phyloP scores from a whole-genome alignment of 441 rosid species.

The Flueggea neowawraea region DNA sequence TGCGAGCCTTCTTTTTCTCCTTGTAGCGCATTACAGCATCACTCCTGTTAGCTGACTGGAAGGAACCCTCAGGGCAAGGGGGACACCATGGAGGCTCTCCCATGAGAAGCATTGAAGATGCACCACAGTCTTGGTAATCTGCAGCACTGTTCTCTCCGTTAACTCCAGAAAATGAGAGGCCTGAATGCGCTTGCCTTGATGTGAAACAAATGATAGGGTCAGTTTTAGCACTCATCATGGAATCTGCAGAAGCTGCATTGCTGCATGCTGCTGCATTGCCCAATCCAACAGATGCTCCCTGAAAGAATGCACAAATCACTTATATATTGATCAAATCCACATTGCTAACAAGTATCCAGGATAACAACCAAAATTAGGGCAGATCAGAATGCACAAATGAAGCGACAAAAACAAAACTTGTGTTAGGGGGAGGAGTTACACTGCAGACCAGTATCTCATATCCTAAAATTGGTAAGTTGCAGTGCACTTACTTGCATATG shows the following conservation, averaged over 20 bases:
- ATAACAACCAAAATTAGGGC: no score
- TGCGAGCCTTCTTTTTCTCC: conserved; percentile 95
- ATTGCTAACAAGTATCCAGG: no score
- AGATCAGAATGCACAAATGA: no score
- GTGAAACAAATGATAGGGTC: conserved; percentile 75
- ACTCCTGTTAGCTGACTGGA: conserved; percentile 61
- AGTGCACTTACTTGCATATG: no score
- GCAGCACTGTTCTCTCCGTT: conserved; percentile 80
- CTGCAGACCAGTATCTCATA: not conserved
- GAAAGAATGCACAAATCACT: not conserved
- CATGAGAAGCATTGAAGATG: conserved; percentile 67
- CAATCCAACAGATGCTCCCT: conserved; percentile 56
- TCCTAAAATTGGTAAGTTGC: no score
- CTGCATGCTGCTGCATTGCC: conserved; percentile 61
- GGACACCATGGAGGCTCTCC: conserved; percentile 97
- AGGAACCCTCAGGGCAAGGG: conserved; percentile 57
- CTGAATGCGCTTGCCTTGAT: conserved; percentile 51
- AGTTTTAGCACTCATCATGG: conserved; percentile 78
- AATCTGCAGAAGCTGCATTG: conserved; percentile 74
- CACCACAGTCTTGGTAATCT: conserved; percentile 95
- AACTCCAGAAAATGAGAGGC: conserved; percentile 88
- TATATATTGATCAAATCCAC: no score
- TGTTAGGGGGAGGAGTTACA: no score
- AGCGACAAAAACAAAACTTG: no score
- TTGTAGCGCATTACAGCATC: conserved; percentile 95